Conservation (phyloP, 192 early-diverging fungal genomes). For the Jimgerdemannia lactiflua region DNA sequence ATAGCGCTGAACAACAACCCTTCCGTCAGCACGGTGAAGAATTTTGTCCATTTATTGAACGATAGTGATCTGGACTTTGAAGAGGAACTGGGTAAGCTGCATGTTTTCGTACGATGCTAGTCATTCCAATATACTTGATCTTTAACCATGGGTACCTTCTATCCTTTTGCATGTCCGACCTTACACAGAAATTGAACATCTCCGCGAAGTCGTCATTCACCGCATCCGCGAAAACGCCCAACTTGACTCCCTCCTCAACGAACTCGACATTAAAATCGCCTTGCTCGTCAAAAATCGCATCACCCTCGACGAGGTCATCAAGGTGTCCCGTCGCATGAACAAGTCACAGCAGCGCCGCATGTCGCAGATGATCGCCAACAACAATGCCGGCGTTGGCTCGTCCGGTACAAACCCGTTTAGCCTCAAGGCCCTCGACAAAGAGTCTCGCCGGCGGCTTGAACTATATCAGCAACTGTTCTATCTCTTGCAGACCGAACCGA, state of each 20-base stretch:
- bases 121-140: too few species aligned
- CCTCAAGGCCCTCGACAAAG: constrained; percentile 83
- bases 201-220: constrained; percentile 84
- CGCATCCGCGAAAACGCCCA: constrained; percentile 88
- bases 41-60: constrained; percentile 86
- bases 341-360: constrained; percentile 42
- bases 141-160: too few species aligned
- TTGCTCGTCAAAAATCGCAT: constrained; percentile 95
- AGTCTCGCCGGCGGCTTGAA: constrained; percentile 70
- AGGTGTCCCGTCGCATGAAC: constrained; percentile 33
- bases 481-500: constrained; percentile 93
- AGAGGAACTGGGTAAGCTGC: constrained; percentile 72
- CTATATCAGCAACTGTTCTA: constrained; percentile 96
- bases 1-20: constrained; percentile 72
- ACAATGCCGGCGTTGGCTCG: constrained; percentile 1
- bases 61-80: constrained; percentile 92
- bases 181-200: constrained; percentile 60
- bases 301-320: constrained; percentile 91
- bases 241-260: constrained; percentile 73
- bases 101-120: too few species aligned
- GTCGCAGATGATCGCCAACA: constrained; percentile 37
- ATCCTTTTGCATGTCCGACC: too few species aligned
- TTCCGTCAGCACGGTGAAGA: constrained; percentile 75
- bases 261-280: constrained; percentile 96
- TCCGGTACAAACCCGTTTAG: constrained; percentile 44